Percentiles rank a stretch among this genome's conserved stretches.
phyloP scores from a whole-genome alignment of 768 basidiomycete species.

The Amanita rimosa region DNA sequence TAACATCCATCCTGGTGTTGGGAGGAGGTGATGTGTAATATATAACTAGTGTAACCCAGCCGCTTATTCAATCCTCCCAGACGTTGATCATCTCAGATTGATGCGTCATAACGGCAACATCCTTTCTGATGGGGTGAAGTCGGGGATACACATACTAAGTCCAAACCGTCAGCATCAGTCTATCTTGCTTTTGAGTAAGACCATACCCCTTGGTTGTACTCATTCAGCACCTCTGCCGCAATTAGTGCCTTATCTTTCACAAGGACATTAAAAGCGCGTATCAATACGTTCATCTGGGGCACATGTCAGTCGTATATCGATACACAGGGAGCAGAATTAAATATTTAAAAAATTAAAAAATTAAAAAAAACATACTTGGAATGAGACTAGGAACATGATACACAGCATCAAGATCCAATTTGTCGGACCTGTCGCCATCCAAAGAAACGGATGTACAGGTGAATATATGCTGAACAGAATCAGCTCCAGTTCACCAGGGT shows the following conservation, averaged over 20 bases:
- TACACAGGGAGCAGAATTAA: not conserved
- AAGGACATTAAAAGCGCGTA: constrained; percentile 46
- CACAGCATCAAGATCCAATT: constrained; percentile 68
- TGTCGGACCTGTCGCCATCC: constrained; percentile 56
- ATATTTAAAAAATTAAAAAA: no score
- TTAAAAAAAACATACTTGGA: constrained; percentile 52
- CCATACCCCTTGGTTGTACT: constrained; percentile 70
- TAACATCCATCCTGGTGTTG: no score
- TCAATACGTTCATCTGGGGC: constrained; percentile 36
- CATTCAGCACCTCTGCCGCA: constrained; percentile 71
- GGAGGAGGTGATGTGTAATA: not conserved
- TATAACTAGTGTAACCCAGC: not conserved
- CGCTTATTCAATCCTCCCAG: constrained; percentile 29
- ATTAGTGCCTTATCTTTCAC: constrained; percentile 70
- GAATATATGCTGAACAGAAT: constrained; percentile 69
- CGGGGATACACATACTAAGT: constrained; percentile 76
- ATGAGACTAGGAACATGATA: constrained; percentile 56
- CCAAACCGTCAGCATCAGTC: not conserved
- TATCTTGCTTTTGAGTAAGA: not conserved
- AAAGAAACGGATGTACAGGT: constrained; percentile 62
- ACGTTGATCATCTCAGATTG: constrained; percentile 64
- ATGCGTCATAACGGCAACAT: constrained; percentile 80
- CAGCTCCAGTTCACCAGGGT: constrained; percentile 60
- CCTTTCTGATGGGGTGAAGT: constrained; percentile 61
- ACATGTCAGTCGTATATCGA: not conserved